Conservation (phyloP, 345 rosid species). For the Capsella bursapastoris region DNA sequence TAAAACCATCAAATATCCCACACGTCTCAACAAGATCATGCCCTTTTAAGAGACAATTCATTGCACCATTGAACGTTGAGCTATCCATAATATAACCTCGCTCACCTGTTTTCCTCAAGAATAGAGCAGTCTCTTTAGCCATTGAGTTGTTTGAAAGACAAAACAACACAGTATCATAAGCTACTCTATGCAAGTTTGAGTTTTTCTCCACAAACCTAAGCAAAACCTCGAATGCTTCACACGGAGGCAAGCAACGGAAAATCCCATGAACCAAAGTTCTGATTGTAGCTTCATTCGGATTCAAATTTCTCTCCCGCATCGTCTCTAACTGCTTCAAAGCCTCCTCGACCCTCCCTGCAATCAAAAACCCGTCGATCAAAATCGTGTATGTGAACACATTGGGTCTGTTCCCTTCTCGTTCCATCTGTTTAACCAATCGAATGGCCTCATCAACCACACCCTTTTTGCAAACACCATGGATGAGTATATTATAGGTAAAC, state of each 20-base stretch:
- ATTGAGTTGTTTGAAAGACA: slow-evolving; percentile 67
- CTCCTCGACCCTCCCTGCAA: slow-evolving; percentile 69
- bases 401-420: slow-evolving; percentile 59
- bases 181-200: slow-evolving; percentile 54
- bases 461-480: slow-evolving; percentile 83
- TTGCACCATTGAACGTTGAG: slow-evolving; percentile 59
- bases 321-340: slow-evolving; percentile 60
- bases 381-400: slow-evolving; percentile 84
- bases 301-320: slow-evolving; percentile 63
- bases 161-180: slow-evolving; percentile 61
- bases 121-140: slow-evolving; percentile 73
- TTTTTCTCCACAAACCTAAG: slow-evolving; percentile 59
- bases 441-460: slow-evolving; percentile 87
- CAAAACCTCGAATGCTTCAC: slow-evolving; percentile 62
- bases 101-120: slow-evolving; percentile 54
- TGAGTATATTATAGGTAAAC: slow-evolving; percentile 87
- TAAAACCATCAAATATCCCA: slow-evolving; percentile 60
- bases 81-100: slow-evolving; percentile 64
- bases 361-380: slow-evolving; percentile 81
- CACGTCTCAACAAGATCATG: slow-evolving; percentile 63
- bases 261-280: slow-evolving; percentile 80
- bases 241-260: slow-evolving; percentile 56
- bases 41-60: slow-evolving; percentile 67
- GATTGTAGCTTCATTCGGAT: slow-evolving; percentile 78
- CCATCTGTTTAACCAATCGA: slow-evolving; percentile 89